A percentile compares a stretch with the other conserved stretches of the same genome.
Evolutionary conservation across 106 monocot species (phyloP).

Genomic region (Allium sativum): DNA sequence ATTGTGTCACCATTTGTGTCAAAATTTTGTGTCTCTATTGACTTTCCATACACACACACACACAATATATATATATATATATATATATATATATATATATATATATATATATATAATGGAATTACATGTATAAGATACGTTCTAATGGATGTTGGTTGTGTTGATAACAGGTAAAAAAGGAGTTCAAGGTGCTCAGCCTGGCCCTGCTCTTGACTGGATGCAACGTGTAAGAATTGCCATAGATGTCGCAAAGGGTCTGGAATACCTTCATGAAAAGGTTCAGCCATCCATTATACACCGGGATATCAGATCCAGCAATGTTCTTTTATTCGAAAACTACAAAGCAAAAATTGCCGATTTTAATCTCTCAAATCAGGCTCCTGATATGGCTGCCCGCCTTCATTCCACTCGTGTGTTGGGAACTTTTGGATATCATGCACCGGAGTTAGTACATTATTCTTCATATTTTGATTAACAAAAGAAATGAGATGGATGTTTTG

Average conservation of each 20-base stretch:
- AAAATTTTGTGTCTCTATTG: no score
- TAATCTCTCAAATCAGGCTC: constrained; percentile 82
- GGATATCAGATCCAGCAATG: constrained; percentile 85
- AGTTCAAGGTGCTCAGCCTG: constrained; percentile 86
- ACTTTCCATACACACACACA: no score
- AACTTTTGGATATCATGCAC: constrained; percentile 92
- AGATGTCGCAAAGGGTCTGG: constrained; percentile 82
- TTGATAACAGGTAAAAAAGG: constrained; percentile 60
- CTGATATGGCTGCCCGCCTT: constrained; percentile 90
- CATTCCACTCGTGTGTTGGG: constrained; percentile 92
- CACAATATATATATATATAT: no score
- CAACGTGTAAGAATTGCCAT: constrained; percentile 82
- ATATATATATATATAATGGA: no score
- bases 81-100: no score
- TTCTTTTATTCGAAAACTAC: constrained; percentile 77
- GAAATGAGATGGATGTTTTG: no score
- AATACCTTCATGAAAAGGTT: constrained; percentile 87
- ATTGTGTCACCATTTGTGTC: no score
- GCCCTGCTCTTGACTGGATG: constrained; percentile 73
- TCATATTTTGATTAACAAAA: no score
- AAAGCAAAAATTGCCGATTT: constrained; percentile 90
- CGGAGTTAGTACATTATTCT: constrained; percentile 37
- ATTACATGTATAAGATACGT: no score
- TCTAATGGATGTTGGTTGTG: no score
- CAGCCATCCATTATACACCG: constrained; percentile 80